Base-by-base conservation (phyloP, 169 alveolate genomes). In the Plasmodium knowlesi region DNA sequence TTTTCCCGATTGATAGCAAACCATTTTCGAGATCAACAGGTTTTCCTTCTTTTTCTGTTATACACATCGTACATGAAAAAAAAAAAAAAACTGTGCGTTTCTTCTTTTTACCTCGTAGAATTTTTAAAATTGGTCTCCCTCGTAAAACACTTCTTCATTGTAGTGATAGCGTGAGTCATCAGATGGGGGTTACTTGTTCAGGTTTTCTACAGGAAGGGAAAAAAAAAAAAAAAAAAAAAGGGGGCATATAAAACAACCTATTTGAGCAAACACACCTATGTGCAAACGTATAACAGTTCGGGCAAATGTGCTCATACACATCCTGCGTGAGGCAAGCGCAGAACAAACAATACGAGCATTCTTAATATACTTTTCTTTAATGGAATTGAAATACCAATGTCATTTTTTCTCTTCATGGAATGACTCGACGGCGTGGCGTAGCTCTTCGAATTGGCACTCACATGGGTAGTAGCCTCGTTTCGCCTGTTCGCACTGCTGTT, bases 341-440 rank as follows among this genome's bases (percentile, higher is more conserved):
- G 37, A 67, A 19, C 37, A 67, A 67, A 22, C 30, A n/a, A 30
- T 19, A 79, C 5, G 25, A 30, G 73, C 43, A 80, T 80, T 80
- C 37, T 28, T 84, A 57, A 84, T 84, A 84, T 84, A 84, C 92
- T 86, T 86, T 86, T 86, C 76, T 86, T 86, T 57, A 74, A 53
- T 86, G 93, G 86, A 86, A 53, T 46, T 86, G 85, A 78, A 74
- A 86, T 86, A 78, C 88, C 88, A 76, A 74, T 28, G 34, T 22
- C n/a, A 76, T 86, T 86, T 86, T 86, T 86, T 41, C 93, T 19
- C 80, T 86, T 86, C 32, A 73, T 43, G 43, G 86, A 86, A 50
- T 70, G 46, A 37, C 57, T 76, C 2, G 88, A 28, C 16, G 80
- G 50, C 67, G 46, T 37, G 34, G 3, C 54, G 28, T 37, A 54